Evolutionary conservation across 495 filamentous ascomycete genomes (phyloP).

Genomic region (Penicillium robsamsonii): DNA sequence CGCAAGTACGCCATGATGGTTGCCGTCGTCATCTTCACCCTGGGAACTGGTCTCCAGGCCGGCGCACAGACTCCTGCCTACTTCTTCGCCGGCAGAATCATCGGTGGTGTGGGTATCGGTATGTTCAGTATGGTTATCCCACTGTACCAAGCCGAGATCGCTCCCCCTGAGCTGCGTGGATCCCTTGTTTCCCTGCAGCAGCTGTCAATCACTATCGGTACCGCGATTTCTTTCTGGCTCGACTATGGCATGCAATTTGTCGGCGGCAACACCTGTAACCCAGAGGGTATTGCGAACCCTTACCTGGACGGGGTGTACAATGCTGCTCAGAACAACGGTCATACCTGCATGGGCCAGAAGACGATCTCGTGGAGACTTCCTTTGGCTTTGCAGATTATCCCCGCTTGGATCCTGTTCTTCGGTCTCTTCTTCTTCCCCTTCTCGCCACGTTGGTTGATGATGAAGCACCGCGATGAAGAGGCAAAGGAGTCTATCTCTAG

Average conservation of each 20-base stretch:
- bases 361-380: constrained; percentile 45
- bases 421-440: constrained; percentile 75
- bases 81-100: constrained; percentile 47
- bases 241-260: constrained; percentile 66
- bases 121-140: constrained; percentile 54
- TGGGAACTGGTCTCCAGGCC: constrained; percentile 54
- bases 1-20: constrained; percentile 76
- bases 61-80: constrained; percentile 37
- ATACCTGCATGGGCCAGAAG: constrained; percentile 54
- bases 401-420: constrained; percentile 65
- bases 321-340: constrained; percentile 57
- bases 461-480: constrained; percentile 77
- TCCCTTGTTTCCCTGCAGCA: constrained; percentile 72
- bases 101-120: constrained; percentile 60
- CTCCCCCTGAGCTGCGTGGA: constrained; percentile 71
- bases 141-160: constrained; percentile 77
- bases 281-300: constrained; percentile 35
- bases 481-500: constrained; percentile 58
- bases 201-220: constrained; percentile 78
- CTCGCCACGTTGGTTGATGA: constrained; percentile 75
- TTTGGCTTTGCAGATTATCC: constrained; percentile 47
- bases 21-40: constrained; percentile 66
- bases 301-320: constrained; percentile 33
- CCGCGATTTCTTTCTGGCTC: constrained; percentile 66
- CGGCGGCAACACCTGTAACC: constrained; percentile 58